These are phyloP conservation scores for Pyrus bretschneideri DNA, from an alignment of 306 rosid species.

Conservation along the genomic window DNA sequence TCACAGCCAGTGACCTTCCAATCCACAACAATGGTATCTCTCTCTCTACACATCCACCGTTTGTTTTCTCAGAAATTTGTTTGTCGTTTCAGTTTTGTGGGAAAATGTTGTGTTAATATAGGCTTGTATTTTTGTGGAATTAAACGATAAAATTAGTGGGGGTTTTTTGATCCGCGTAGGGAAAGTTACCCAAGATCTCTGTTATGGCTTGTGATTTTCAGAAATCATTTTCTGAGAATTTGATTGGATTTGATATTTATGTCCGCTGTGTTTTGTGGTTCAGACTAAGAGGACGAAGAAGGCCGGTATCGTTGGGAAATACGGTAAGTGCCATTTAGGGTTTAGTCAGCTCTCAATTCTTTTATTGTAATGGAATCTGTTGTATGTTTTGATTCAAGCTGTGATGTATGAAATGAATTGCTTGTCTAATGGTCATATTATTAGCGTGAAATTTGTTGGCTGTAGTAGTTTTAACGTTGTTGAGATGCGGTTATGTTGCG, in stretches of 20 bases:
- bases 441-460: neutral
- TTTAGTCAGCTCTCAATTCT: neutral
- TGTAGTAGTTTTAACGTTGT: neutral
- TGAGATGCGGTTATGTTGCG: too few relatives aligned
- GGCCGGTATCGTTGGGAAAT: constrained; percentile 88
- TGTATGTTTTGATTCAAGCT: neutral
- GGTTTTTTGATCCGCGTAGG: neutral
- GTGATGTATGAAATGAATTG: neutral
- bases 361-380: neutral
- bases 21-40: neutral
- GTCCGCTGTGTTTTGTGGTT: neutral
- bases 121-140: neutral
- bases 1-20: neutral
- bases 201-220: neutral
- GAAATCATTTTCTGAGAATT: neutral
- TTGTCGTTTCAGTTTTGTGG: neutral
- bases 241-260: neutral
- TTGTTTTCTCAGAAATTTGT: neutral
- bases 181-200: neutral
- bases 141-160: neutral
- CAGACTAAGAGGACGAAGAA: constrained; percentile 98
- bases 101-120: neutral
- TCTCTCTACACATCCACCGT: neutral
- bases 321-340: constrained; percentile 33
- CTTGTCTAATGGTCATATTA: neutral